Conservation (phyloP, 208 protist genomes). For the Trypanosoma platydactyli region DNA sequence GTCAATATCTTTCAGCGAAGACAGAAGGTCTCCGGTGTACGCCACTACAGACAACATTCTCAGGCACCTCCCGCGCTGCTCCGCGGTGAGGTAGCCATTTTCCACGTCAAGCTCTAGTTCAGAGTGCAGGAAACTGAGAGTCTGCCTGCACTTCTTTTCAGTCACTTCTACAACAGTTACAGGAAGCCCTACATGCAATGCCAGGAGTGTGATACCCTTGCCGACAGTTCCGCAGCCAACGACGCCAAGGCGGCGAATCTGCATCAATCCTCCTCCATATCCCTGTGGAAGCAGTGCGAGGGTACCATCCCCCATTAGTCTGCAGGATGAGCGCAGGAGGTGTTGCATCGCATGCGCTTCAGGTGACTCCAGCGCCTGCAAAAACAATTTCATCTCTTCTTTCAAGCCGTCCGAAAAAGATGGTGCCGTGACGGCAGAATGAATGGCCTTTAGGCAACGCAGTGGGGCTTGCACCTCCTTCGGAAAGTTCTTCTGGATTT, state of each 20-base stretch:
- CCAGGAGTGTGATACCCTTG: conserved; percentile 68
- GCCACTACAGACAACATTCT: conserved; percentile 32
- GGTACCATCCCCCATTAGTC: conserved; percentile 21
- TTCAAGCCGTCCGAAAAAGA: conserved; percentile 39
- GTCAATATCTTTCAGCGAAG: conserved; percentile 46
- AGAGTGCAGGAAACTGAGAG: conserved; percentile 25
- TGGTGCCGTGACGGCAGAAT: conserved; percentile 26
- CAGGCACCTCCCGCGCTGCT: conserved; percentile 32
- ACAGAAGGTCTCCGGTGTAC: conserved; percentile 33
- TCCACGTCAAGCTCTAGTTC: conserved; percentile 37
- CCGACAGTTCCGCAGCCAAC: conserved; percentile 86
- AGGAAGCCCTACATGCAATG: conserved; percentile 45
- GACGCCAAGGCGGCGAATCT: conserved; percentile 50
- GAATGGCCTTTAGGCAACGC: conserved; percentile 46
- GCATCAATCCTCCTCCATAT: background rate
- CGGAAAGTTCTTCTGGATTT: conserved; percentile 41
- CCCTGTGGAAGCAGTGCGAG: conserved; percentile 8
- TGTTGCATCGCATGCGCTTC: conserved; percentile 72
- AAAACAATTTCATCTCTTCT: conserved; percentile 55
- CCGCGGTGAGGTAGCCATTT: conserved; percentile 31
- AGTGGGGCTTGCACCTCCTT: conserved; percentile 44
- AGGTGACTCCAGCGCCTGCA: conserved; percentile 30
- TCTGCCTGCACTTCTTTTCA: conserved; percentile 21
- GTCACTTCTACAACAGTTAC: conserved; percentile 82
- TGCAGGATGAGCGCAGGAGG: conserved; percentile 56